A percentile compares a stretch with the other conserved stretches of the same genome.
These are phyloP conservation scores for Sphagnum fallax DNA, from an alignment of 228 moss, liverwort and hornwort species.

Conservation along the genomic window DNA sequence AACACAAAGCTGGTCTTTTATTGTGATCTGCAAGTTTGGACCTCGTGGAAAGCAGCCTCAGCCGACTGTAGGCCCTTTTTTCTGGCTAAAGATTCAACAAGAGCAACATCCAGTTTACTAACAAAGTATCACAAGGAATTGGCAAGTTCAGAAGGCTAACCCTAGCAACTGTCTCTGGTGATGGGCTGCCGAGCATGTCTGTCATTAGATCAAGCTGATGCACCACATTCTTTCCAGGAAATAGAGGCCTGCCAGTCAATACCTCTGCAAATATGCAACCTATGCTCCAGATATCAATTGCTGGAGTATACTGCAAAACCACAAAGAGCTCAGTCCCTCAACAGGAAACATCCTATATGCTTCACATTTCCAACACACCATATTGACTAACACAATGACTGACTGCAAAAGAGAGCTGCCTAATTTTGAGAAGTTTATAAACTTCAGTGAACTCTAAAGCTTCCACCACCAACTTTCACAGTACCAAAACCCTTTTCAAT, in stretches of 20 bases:
- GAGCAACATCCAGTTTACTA: not conserved
- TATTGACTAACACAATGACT: not conserved
- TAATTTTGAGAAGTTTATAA: no score
- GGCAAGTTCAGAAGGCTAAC: constrained; percentile 16
- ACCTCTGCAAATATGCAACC: constrained; percentile 99
- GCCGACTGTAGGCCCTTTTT: no score
- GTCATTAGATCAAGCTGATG: constrained; percentile 99
- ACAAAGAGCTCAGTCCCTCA: not conserved
- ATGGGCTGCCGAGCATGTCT: constrained; percentile 97
- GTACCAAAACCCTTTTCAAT: not conserved
- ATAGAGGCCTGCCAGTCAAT: constrained; percentile 95
- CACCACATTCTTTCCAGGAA: constrained; percentile 98
- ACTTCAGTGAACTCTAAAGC: not conserved
- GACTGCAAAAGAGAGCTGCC: not conserved
- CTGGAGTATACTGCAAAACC: constrained; percentile 82
- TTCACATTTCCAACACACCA: not conserved
- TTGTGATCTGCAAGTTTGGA: no score
- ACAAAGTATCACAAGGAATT: not conserved
- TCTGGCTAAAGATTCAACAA: not conserved
- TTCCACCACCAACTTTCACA: not conserved
- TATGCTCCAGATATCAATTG: constrained; percentile 99
- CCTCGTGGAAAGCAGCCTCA: no score
- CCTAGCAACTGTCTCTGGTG: constrained; percentile 88
- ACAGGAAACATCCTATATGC: not conserved
- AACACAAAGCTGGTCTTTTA: not conserved